phyloP scores from a whole-genome alignment of 1,139 yeast genomes.

The Yamadazyma atlantica region DNA sequence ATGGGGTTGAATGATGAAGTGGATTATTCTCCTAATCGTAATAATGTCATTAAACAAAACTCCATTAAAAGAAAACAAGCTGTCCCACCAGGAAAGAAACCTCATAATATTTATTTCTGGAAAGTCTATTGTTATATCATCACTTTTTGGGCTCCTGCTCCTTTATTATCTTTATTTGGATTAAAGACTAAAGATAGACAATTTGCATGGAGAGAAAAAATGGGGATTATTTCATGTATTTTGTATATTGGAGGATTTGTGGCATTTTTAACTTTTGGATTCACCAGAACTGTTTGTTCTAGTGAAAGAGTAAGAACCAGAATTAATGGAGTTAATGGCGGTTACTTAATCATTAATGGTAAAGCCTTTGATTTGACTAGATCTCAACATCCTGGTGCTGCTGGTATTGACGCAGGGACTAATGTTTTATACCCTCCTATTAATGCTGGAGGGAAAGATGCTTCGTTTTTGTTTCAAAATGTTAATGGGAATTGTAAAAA shows the following conservation, averaged over 20 bases:
- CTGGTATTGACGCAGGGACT: conserved; percentile 67
- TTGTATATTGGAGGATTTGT: conserved; percentile 72
- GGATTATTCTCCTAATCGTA: conserved; percentile 28
- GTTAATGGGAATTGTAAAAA: conserved; percentile 92
- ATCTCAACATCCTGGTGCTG: conserved; percentile 78
- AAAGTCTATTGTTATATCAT: conserved; percentile 72
- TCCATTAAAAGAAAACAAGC: conserved; percentile 11
- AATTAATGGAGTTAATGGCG: conserved; percentile 55
- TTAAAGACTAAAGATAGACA: conserved; percentile 78
- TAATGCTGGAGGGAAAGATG: conserved; percentile 89
- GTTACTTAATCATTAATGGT: conserved; percentile 79
- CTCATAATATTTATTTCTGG: conserved; percentile 63
- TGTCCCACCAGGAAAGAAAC: conserved; percentile 15
- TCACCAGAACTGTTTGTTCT: conserved; percentile 82
- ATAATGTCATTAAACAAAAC: conserved; percentile 23
- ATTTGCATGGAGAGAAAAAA: conserved; percentile 96
- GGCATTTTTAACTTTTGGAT: conserved; percentile 89
- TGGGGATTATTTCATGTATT: conserved; percentile 78
- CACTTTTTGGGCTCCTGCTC: conserved; percentile 92
- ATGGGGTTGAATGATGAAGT: conserved; percentile 64
- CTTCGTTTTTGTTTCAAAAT: conserved; percentile 86
- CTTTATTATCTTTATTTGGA: conserved; percentile 70
- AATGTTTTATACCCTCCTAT: conserved; percentile 81
- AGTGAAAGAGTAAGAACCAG: conserved; percentile 49
- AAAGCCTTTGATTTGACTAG: conserved; percentile 69